phyloP scores from a whole-genome alignment of 2,329 filamentous ascomycete genomes.

The Gnomoniopsis sp. region DNA sequence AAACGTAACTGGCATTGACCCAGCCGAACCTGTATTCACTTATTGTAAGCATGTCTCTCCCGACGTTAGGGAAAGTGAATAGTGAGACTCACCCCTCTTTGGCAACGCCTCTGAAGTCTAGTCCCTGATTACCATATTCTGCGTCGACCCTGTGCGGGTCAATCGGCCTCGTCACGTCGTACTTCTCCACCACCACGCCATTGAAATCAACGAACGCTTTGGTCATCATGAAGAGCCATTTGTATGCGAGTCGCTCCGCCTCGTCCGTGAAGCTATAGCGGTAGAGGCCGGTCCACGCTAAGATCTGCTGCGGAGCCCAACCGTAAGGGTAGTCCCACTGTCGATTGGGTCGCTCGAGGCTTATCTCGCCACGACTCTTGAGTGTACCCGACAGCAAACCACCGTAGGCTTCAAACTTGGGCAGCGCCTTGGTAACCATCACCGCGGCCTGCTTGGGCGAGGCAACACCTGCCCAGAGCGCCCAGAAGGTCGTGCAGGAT shows the following conservation, averaged over 20 bases:
- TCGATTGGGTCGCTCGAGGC: slow-evolving; percentile 81
- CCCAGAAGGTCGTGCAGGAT: slow-evolving; percentile 92
- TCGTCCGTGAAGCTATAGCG: slow-evolving; percentile 91
- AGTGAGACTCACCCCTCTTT: slow-evolving; percentile 77
- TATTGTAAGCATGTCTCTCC: slow-evolving; percentile 25
- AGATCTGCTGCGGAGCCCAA: slow-evolving; percentile 98
- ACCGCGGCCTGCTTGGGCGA: slow-evolving; percentile 81
- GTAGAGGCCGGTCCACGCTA: slow-evolving; percentile 90
- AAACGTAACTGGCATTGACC: slow-evolving; percentile 98
- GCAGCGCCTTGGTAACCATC: slow-evolving; percentile 77
- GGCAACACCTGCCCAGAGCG: slow-evolving; percentile 90
- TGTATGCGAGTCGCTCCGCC: slow-evolving; percentile 85
- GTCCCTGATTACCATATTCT: slow-evolving; percentile 95
- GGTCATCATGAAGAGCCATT: slow-evolving; percentile 98
- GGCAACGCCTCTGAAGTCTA: slow-evolving; percentile 92
- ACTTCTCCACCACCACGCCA: slow-evolving; percentile 97
- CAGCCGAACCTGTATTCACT: slow-evolving; percentile 74
- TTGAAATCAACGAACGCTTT: slow-evolving; percentile 99
- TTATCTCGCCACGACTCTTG: slow-evolving; percentile 76
- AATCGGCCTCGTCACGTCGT: slow-evolving; percentile 86
- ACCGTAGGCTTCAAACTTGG: slow-evolving; percentile 82
- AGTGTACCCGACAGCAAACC: slow-evolving; percentile 88
- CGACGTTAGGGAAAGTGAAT: not conserved
- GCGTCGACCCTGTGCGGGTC: slow-evolving; percentile 93
- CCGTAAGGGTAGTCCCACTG: slow-evolving; percentile 99